These are phyloP conservation scores for Echites panduratus DNA, from an alignment of 257 asterid species.

Conservation along the genomic window DNA sequence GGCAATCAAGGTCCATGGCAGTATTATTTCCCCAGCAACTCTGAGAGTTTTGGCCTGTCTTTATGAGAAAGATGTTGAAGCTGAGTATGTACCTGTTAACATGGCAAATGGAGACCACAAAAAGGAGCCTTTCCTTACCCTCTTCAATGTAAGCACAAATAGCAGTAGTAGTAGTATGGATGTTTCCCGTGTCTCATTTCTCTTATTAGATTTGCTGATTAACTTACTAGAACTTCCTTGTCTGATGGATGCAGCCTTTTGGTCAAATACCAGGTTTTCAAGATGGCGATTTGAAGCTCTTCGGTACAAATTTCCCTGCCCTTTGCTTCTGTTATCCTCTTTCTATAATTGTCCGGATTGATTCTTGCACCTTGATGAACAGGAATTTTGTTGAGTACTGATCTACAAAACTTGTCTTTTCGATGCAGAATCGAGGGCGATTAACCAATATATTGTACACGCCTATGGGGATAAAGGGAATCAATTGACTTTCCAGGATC, in stretches of 20 bases:
- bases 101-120: slow-evolving; percentile 45
- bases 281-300: slow-evolving; percentile 45
- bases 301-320: slow-evolving; percentile 23
- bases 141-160: no score
- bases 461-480: slow-evolving; percentile 47
- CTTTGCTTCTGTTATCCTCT: no score
- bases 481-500: slow-evolving; percentile 28
- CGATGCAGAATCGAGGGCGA: slow-evolving; percentile 68
- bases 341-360: neutral
- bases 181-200: neutral
- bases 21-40: slow-evolving; percentile 28
- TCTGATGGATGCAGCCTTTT: slow-evolving; percentile 33
- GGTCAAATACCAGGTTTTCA: slow-evolving; percentile 42
- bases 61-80: slow-evolving; percentile 40
- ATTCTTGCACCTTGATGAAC: no score
- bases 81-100: slow-evolving; percentile 32
- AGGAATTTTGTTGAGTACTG: no score
- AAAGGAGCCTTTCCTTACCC: slow-evolving; percentile 39
- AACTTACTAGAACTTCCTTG: neutral
- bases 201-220: neutral
- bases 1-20: slow-evolving; percentile 51
- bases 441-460: slow-evolving; percentile 37
- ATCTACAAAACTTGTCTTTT: neutral
- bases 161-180: no score
- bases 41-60: slow-evolving; percentile 39